Conservation (phyloP, 768 basidiomycete genomes). For the Kwoniella mangroviensis region DNA sequence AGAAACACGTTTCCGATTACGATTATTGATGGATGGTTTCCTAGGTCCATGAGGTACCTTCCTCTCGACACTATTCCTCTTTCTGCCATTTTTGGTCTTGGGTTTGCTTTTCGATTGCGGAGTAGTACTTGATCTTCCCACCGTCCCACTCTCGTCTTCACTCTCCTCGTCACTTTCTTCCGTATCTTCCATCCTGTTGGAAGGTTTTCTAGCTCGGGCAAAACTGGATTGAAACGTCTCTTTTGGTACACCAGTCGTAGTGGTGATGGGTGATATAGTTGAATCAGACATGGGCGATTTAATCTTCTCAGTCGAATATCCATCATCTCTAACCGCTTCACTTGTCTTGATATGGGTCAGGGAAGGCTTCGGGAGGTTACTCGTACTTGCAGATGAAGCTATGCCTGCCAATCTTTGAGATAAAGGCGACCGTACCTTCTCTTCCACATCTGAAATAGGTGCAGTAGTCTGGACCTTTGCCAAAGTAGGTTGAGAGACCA, state of each 20-base stretch:
- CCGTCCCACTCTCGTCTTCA: conserved; percentile 16
- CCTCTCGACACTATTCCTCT: not conserved
- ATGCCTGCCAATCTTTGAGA: conserved; percentile 24
- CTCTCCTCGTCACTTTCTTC: conserved; percentile 15
- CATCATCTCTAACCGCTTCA: not conserved
- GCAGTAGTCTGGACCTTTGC: not conserved
- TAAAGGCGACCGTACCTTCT: conserved; percentile 15
- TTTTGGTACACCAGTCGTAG: not conserved
- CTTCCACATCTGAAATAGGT: not conserved
- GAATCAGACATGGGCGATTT: conserved; percentile 25
- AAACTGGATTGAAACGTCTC: conserved; percentile 8
- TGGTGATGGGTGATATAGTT: conserved; percentile 12
- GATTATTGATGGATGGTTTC: conserved; percentile 11
- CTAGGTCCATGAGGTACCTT: conserved; percentile 17
- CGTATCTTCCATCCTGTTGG: not conserved
- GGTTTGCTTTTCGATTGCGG: not conserved
- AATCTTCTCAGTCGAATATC: conserved; percentile 3
- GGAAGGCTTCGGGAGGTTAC: not conserved
- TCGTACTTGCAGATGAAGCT: not conserved
- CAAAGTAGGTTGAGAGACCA: not conserved
- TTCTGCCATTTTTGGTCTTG: not conserved
- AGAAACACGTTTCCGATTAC: conserved; percentile 7
- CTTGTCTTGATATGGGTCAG: not conserved
- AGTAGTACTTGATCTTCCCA: conserved; percentile 1
- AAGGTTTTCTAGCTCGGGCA: conserved; percentile 11